Percentiles rank a stretch among this genome's conserved stretches.
These are phyloP conservation scores for Exophiala sp. DNA, from an alignment of 2,329 filamentous ascomycete genomes.

Conservation along the genomic window DNA sequence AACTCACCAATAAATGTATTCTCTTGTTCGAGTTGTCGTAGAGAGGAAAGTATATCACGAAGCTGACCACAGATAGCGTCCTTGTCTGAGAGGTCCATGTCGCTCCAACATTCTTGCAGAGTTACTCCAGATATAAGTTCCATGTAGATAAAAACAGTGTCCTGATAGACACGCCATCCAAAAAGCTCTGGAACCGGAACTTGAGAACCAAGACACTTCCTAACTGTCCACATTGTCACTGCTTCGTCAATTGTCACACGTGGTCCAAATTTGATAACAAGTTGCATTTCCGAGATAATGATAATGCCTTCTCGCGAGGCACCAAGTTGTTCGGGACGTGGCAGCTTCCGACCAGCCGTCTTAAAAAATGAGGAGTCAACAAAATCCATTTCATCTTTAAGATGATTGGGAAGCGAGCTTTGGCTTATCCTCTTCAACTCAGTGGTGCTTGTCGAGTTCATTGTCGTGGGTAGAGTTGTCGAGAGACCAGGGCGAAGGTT, in stretches of 20 bases:
- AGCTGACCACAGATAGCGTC: slow-evolving; percentile 2
- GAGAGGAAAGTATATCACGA: neutral
- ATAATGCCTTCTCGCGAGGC: neutral
- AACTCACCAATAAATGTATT: slow-evolving; percentile 2
- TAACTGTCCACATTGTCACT: neutral
- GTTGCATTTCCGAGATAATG: slow-evolving; percentile 1
- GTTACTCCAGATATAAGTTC: slow-evolving; percentile 31
- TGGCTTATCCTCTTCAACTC: slow-evolving; percentile 4
- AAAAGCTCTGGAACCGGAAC: slow-evolving; percentile 38
- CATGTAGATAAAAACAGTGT: slow-evolving; percentile 34
- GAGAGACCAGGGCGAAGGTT: too few relatives aligned
- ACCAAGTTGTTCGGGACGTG: neutral
- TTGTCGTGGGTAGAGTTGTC: too few relatives aligned
- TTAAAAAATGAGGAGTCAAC: slow-evolving; percentile 30
- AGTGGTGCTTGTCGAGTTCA: neutral
- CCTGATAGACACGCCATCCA: slow-evolving; percentile 32
- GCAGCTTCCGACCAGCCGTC: slow-evolving; percentile 7
- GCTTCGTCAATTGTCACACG: slow-evolving; percentile 1
- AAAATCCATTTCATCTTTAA: slow-evolving; percentile 29
- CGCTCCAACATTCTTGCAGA: slow-evolving; percentile 31
- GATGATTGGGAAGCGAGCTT: neutral
- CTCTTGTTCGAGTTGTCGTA: neutral
- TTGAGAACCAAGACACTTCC: slow-evolving; percentile 2
- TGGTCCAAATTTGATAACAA: slow-evolving; percentile 2
- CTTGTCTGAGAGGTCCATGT: slow-evolving; percentile 14